phyloP scores from a whole-genome alignment of 2,329 filamentous ascomycete genomes.

The Neophaeococcomyces aloes region DNA sequence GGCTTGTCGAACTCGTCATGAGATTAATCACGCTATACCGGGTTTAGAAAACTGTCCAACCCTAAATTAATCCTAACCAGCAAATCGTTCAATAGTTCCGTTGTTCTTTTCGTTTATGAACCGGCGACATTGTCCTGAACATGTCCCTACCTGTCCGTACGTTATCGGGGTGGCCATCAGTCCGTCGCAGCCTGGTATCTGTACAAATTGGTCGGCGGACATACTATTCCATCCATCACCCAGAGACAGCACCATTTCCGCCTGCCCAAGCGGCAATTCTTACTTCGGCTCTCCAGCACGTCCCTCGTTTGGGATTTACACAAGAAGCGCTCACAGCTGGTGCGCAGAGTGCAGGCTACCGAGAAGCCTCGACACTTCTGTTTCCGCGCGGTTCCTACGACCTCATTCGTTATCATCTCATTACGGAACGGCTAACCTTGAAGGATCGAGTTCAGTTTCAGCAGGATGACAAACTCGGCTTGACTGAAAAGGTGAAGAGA shows the following conservation, averaged over 20 bases:
- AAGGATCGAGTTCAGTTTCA: constrained; percentile 34
- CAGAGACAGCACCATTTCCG: constrained; percentile 53
- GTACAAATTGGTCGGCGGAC: constrained; percentile 10
- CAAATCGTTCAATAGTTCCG: too few species aligned
- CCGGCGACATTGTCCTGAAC: background rate
- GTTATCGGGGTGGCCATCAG: background rate
- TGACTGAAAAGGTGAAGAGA: constrained; percentile 56
- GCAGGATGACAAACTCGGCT: constrained; percentile 27
- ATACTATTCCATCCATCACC: constrained; percentile 69
- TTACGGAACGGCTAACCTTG: constrained; percentile 54
- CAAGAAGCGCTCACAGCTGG: constrained; percentile 61
- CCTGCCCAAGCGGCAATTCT: constrained; percentile 66
- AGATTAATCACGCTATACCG: too few species aligned
- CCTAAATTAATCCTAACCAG: too few species aligned
- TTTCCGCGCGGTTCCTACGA: constrained; percentile 72
- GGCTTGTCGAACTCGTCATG: too few species aligned
- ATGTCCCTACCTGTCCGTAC: background rate
- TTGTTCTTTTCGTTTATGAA: too few species aligned
- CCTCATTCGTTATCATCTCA: constrained; percentile 67
- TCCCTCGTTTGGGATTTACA: constrained; percentile 77
- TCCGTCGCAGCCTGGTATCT: background rate
- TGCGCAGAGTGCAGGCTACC: constrained; percentile 72
- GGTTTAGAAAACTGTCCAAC: too few species aligned
- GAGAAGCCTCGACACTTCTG: constrained; percentile 74
- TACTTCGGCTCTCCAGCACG: constrained; percentile 64